phyloP scores from a whole-genome alignment of 345 rosid species.

The Limnanthes douglasii region DNA sequence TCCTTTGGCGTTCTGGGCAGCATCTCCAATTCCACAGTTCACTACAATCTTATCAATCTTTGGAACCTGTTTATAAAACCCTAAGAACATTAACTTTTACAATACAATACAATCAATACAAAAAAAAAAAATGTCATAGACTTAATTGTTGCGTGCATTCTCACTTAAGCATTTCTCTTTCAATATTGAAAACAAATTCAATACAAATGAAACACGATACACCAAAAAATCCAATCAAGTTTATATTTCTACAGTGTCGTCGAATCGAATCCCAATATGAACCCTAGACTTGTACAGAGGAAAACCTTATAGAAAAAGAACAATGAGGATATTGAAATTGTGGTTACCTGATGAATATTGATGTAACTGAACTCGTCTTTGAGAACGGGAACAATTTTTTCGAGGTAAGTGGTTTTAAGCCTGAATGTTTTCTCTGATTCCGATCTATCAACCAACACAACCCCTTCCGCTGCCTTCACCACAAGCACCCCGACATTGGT shows the following conservation, averaged over 20 bases:
- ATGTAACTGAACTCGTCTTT: constrained; percentile 72
- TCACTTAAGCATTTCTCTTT: constrained; percentile 1
- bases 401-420: constrained; percentile 55
- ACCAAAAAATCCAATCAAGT: not conserved
- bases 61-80: constrained; percentile 37
- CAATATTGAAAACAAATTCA: not conserved
- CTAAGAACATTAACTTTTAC: not conserved
- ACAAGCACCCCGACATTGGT: constrained; percentile 18
- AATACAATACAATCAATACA: not conserved
- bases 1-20: constrained; percentile 83
- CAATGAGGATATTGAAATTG: not conserved
- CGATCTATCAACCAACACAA: constrained; percentile 70
- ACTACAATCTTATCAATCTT: constrained; percentile 73
- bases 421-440: constrained; percentile 56
- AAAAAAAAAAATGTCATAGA: too few species aligned
- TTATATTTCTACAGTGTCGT: not conserved
- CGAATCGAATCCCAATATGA: constrained; percentile 3
- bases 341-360: constrained; percentile 57
- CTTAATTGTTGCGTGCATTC: too few species aligned
- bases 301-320: not conserved
- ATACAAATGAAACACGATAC: constrained; percentile 2
- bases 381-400: constrained; percentile 71
- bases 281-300: not conserved
- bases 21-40: constrained; percentile 96
- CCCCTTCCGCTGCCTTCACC: constrained; percentile 33